These are phyloP conservation scores for Chlorella vulgaris DNA, from an alignment of 139 green algal species.

Conservation along the genomic window DNA sequence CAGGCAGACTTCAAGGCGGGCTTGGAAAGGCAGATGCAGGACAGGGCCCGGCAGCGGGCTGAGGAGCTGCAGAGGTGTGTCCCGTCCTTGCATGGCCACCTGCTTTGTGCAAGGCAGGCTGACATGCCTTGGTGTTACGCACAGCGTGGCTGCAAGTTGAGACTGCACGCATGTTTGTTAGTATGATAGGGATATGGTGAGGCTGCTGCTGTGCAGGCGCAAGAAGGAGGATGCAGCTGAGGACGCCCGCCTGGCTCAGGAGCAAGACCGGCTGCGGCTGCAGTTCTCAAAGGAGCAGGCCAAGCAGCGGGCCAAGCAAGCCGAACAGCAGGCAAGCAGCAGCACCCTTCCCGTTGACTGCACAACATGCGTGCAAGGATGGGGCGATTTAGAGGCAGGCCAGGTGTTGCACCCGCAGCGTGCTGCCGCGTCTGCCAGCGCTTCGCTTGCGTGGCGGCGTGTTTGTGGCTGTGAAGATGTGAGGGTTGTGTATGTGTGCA, in stretches of 20 bases:
- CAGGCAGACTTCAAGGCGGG: constrained; percentile 39
- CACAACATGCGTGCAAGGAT: too few species aligned
- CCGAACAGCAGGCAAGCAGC: constrained; percentile 1
- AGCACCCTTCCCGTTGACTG: neutral
- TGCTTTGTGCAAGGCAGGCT: too few species aligned
- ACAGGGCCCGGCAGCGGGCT: constrained; percentile 46
- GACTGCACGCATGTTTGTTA: too few species aligned
- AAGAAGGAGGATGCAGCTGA: constrained; percentile 31
- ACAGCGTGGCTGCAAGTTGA: too few species aligned
- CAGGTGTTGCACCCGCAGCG: too few species aligned
- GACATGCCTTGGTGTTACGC: too few species aligned
- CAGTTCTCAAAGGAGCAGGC: constrained; percentile 49
- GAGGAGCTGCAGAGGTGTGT: constrained; percentile 1
- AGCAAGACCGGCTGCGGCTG: constrained; percentile 48
- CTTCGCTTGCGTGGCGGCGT: too few species aligned
- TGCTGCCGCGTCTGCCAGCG: too few species aligned
- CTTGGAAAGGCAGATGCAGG: constrained; percentile 48
- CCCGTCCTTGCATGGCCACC: neutral
- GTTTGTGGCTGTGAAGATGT: too few species aligned
- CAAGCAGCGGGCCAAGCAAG: constrained; percentile 36
- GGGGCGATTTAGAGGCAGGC: too few species aligned
- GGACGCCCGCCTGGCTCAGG: constrained; percentile 27
- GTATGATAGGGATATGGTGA: too few species aligned
- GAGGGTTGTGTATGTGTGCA: neutral
- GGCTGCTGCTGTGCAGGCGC: constrained; percentile 8